Evolutionary conservation across 2,329 filamentous ascomycete genomes (phyloP), one percentile per base, ranked within the genome.

Genomic region (Pseudovirgaria hyperparasitica): DNA sequence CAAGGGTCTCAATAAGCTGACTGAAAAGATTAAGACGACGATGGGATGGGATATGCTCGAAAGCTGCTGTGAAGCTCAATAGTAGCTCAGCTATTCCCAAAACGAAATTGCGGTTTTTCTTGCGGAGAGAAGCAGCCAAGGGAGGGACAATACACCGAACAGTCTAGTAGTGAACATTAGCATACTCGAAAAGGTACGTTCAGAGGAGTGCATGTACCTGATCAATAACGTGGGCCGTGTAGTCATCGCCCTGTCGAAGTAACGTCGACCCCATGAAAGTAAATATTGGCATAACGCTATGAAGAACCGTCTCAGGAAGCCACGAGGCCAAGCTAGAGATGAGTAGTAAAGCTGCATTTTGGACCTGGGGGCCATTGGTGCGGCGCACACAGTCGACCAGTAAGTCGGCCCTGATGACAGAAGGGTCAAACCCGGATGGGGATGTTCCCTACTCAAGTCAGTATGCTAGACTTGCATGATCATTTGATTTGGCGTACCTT

Each of bases 241-340:
- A 96, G 42, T 96, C 87, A 43, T 98, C 92, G 41, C 82, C 84
- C 57, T 94, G 87, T 25, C 82, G 76, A 26, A 98, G 67, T 12
- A 94, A 77, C 4, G 82, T 93, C 22, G 78, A 80, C 22, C 87
- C 85, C 77, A 96, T 94, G 50, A 96, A 94, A 0, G 90, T 96
- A 58, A 98, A 98, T 27, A 98, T 87, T 9, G 90, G 90, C 90
- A 98, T 98, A 28, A 98, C 82, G 41, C 85, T 94, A 56, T 98
- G 87, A 31, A 98, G 66, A 3, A 98, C 82, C 25, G 92, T 62
- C 50, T 93, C 86, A 0, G 92, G 90, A 0, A 84, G 82, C 39
- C 86, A 81, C 20, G 78, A 78, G 13, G 90, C 87, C 21, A 98
- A 65, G 30, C 76, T 79, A 14, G 87, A 85, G 31, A 96, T 82